phyloP scores from a whole-genome alignment of 164 flowering plant genomes.

The Chimonanthus praecox region DNA sequence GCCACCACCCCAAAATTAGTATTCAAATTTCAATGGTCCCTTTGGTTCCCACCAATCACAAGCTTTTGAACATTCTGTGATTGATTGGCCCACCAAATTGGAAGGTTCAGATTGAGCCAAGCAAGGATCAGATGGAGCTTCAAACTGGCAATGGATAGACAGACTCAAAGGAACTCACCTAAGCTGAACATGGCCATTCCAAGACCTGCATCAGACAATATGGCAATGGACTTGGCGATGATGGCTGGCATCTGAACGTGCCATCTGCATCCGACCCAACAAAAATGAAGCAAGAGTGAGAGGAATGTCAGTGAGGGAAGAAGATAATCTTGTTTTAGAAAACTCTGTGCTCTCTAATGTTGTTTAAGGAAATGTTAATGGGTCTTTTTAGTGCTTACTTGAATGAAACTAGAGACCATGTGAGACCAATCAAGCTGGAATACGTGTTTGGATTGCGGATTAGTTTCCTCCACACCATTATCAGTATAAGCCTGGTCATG shows the following conservation, averaged over 20 bases:
- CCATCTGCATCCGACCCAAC: constrained; percentile 50
- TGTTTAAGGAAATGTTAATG: neutral
- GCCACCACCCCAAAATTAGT: too few relatives aligned
- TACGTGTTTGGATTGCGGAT: constrained; percentile 93
- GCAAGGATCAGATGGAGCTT: neutral
- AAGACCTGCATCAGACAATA: constrained; percentile 95
- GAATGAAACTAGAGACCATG: constrained; percentile 84
- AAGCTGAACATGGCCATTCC: constrained; percentile 99
- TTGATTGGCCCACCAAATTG: too few relatives aligned
- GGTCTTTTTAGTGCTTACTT: constrained; percentile 27
- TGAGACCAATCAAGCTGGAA: constrained; percentile 82
- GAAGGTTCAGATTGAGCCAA: neutral
- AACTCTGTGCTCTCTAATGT: neutral
- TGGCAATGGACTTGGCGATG: constrained; percentile 77
- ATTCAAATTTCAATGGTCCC: neutral
- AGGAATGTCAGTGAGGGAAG: neutral
- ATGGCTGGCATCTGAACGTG: constrained; percentile 79
- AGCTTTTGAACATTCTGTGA: too few relatives aligned
- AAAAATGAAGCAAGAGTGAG: neutral
- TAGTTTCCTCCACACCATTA: constrained; percentile 96
- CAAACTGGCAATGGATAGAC: neutral
- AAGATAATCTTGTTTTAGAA: neutral
- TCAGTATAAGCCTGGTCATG: constrained; percentile 84
- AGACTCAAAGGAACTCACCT: constrained; percentile 33
- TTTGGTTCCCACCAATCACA: neutral